Conservation (phyloP, 805 yeast species). For the Saccharomycopsis schoenii region DNA sequence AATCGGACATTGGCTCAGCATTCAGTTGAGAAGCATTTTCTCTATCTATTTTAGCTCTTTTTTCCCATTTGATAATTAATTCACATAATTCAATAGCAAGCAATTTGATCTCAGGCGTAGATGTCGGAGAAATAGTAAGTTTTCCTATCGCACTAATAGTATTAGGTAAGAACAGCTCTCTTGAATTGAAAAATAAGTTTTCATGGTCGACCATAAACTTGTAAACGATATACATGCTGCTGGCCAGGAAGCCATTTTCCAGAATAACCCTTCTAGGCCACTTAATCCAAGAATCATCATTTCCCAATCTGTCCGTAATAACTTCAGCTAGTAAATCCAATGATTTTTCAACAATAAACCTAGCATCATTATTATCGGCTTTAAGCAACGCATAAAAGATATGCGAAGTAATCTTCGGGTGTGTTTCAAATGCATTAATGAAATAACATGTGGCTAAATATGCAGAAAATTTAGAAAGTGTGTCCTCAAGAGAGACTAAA, state of each 20-base stretch:
- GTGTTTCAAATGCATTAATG: constrained; percentile 81
- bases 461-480: constrained; percentile 83
- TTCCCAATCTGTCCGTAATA: constrained; percentile 53
- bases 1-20: constrained; percentile 27
- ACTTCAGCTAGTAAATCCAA: constrained; percentile 84
- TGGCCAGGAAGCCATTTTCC: constrained; percentile 56
- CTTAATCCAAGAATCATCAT: constrained; percentile 62
- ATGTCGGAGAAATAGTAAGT: constrained; percentile 65
- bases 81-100: constrained; percentile 88
- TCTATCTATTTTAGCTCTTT: constrained; percentile 31
- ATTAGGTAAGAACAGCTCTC: constrained; percentile 83
- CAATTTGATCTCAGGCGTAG: constrained; percentile 71
- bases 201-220: constrained; percentile 84
- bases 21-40: constrained; percentile 25
- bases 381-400: constrained; percentile 83
- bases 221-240: constrained; percentile 80
- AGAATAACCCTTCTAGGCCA: constrained; percentile 93
- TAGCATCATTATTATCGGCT: constrained; percentile 77
- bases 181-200: constrained; percentile 73
- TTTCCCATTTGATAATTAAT: constrained; percentile 79
- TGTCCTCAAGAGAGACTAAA: constrained; percentile 79
- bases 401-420: constrained; percentile 79
- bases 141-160: constrained; percentile 90
- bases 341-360: constrained; percentile 77
- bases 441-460: constrained; percentile 81